phyloP scores from a whole-genome alignment of 352 stramenopile genomes.

The Pythium sp. region DNA sequence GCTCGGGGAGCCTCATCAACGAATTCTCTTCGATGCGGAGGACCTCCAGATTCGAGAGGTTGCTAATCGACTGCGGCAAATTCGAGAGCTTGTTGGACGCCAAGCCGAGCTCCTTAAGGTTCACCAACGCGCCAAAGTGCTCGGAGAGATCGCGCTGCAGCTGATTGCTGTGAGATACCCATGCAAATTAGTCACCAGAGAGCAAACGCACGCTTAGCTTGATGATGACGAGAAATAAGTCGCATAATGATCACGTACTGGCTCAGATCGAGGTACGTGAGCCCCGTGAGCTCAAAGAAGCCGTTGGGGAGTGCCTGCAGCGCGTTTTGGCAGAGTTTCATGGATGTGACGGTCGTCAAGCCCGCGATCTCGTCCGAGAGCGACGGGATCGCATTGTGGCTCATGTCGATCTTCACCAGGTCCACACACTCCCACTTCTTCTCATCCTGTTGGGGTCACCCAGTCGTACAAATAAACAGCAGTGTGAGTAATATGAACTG shows the following conservation, averaged over 20 bases:
- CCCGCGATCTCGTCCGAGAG: slow-evolving; percentile 54
- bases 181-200: neutral
- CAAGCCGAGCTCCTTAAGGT: slow-evolving; percentile 64
- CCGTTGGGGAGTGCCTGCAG: slow-evolving; percentile 51
- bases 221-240: neutral
- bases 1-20: slow-evolving; percentile 38
- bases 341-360: slow-evolving; percentile 47
- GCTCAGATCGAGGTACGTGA: slow-evolving; percentile 72
- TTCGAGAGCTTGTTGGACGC: slow-evolving; percentile 58
- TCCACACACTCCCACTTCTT: slow-evolving; percentile 86
- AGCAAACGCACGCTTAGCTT: neutral
- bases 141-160: slow-evolving; percentile 54
- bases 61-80: slow-evolving; percentile 48
- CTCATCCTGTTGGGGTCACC: slow-evolving; percentile 41
- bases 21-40: slow-evolving; percentile 67
- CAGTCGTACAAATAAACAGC: neutral
- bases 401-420: slow-evolving; percentile 77
- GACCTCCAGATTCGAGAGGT: slow-evolving; percentile 49
- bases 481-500: neutral
- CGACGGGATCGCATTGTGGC: slow-evolving; percentile 64
- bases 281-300: slow-evolving; percentile 58
- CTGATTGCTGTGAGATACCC: slow-evolving; percentile 43
- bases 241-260: slow-evolving; percentile 35
- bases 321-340: slow-evolving; percentile 77
- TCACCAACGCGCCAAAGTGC: slow-evolving; percentile 38